Evolutionary conservation across 345 rosid species (phyloP).

Genomic region (Psidium guajava): DNA sequence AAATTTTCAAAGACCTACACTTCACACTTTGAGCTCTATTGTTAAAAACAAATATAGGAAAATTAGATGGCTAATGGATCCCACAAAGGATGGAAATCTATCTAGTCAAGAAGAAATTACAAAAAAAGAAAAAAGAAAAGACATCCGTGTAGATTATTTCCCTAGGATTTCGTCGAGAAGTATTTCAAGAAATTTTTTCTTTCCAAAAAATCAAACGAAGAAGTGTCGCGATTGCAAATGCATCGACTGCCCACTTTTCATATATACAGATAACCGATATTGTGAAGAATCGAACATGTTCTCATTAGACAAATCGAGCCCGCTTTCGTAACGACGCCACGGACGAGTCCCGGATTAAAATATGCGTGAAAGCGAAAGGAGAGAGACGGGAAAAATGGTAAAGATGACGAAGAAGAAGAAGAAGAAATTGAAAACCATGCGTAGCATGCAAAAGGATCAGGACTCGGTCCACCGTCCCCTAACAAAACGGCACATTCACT

Average conservation of each 20-base stretch:
- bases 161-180: neutral
- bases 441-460: neutral
- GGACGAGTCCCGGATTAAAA: neutral
- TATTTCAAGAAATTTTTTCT: neutral
- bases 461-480: constrained; percentile 34
- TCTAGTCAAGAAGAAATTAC: neutral
- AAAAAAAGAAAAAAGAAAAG: neutral
- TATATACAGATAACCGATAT: neutral
- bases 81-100: neutral
- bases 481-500: constrained; percentile 35
- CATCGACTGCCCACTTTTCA: neutral
- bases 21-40: neutral
- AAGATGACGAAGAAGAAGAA: neutral
- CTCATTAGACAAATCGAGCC: neutral
- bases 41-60: neutral
- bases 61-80: neutral
- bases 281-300: neutral
- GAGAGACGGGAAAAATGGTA: neutral
- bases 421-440: neutral
- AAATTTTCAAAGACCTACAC: neutral
- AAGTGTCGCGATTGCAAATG: neutral
- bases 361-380: neutral
- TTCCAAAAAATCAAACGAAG: neutral
- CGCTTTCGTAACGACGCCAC: neutral
- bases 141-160: neutral